These are phyloP conservation scores for Sequoiadendron giganteum DNA, from an alignment of 75 land plant genomes.

Conservation along the genomic window DNA sequence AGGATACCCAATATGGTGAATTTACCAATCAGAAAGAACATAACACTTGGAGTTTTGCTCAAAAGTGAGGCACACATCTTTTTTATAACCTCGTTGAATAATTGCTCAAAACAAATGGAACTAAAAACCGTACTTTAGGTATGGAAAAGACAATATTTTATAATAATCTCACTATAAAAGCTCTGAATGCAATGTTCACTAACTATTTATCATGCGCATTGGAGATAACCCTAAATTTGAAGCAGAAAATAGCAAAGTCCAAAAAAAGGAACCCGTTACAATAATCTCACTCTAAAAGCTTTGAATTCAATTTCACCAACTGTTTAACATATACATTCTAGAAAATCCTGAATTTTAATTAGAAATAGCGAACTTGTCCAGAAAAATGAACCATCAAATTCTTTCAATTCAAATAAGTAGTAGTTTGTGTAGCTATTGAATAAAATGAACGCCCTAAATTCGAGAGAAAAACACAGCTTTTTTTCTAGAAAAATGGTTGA, in stretches of 20 bases:
- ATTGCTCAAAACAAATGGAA: not conserved
- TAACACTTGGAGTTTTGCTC: not conserved
- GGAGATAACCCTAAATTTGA: not conserved
- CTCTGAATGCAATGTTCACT: not conserved
- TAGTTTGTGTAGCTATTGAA: not conserved
- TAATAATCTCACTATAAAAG: not conserved
- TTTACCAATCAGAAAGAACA: too few relatives aligned
- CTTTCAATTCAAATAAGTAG: not conserved
- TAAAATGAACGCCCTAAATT: not conserved
- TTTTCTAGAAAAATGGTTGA: not conserved
- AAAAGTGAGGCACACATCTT: not conserved
- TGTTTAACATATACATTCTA: too few relatives aligned
- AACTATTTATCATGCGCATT: too few relatives aligned
- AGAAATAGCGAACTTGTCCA: too few relatives aligned
- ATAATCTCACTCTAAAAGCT: too few relatives aligned
- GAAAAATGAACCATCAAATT: not conserved
- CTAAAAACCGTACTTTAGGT: not conserved
- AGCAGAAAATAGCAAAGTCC: not conserved
- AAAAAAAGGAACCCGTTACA: too few relatives aligned
- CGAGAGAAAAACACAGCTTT: too few relatives aligned
- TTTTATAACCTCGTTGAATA: too few relatives aligned
- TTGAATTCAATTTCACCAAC: too few relatives aligned
- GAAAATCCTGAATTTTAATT: too few relatives aligned
- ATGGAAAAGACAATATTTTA: too few relatives aligned
- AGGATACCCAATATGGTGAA: too few relatives aligned